Conservation (phyloP, 1,284 basidiomycete species). For the Papiliotrema nemorosa region DNA sequence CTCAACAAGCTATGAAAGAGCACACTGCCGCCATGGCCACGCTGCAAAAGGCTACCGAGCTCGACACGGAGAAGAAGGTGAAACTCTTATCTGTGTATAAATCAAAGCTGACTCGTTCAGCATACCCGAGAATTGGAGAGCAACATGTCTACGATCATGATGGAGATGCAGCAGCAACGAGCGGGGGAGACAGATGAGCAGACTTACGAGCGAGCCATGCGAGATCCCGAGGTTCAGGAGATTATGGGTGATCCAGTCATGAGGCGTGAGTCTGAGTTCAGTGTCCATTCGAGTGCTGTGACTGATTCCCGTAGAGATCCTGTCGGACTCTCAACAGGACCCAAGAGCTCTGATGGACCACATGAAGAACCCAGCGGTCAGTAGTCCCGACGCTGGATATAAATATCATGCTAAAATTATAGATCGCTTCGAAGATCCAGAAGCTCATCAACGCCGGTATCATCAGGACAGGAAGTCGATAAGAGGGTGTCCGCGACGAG, state of each 20-base stretch:
- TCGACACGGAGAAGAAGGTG: constrained; percentile 67
- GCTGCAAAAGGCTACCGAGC: constrained; percentile 66
- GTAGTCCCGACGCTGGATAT: constrained; percentile 6
- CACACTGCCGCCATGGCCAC: constrained; percentile 81
- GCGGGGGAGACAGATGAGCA: constrained; percentile 87
- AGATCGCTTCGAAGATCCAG: constrained; percentile 51
- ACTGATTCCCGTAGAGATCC: constrained; percentile 62
- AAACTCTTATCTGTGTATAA: too few species aligned
- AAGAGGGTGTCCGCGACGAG: not conserved
- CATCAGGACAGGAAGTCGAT: constrained; percentile 19
- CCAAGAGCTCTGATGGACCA: constrained; percentile 90
- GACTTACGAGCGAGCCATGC: constrained; percentile 61
- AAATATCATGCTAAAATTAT: not conserved
- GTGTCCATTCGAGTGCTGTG: not conserved
- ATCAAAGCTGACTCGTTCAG: too few species aligned
- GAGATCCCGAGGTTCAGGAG: constrained; percentile 74
- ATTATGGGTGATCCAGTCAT: constrained; percentile 50
- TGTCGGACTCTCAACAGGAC: constrained; percentile 89
- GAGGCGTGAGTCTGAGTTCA: constrained; percentile 15
- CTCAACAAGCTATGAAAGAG: constrained; percentile 88
- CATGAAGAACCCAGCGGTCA: constrained; percentile 81
- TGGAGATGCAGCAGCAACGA: constrained; percentile 77
- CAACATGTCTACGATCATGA: constrained; percentile 73
- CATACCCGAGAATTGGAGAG: constrained; percentile 75
- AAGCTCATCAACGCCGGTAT: constrained; percentile 86